Conservation (phyloP, 2,329 filamentous ascomycete genomes). For the Hymenoscyphus salicellus region DNA sequence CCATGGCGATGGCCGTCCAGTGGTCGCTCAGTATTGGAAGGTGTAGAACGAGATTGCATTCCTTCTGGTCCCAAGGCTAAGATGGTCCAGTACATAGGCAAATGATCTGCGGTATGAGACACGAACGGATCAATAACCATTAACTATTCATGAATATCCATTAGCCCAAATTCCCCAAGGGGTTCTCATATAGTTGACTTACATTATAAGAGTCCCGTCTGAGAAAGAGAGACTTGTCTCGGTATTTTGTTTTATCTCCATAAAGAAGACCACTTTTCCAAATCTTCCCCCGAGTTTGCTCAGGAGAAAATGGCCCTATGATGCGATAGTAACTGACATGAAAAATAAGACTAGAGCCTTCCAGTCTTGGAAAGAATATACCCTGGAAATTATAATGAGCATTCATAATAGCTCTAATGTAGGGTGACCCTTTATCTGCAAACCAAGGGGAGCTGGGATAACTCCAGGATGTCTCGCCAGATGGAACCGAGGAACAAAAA, state of each 20-base stretch:
- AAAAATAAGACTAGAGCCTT: not conserved
- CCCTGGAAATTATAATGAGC: not conserved
- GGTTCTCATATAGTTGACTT: not conserved
- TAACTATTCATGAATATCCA: not conserved
- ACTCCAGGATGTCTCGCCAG: not conserved
- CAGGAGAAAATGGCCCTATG: not conserved
- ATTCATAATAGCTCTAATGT: fast-evolving
- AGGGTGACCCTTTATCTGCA: not conserved
- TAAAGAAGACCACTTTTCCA: not conserved
- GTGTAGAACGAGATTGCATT: too few species aligned
- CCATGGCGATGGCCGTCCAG: too few species aligned
- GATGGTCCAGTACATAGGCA: not conserved
- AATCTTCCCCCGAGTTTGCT: not conserved
- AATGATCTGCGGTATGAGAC: not conserved
- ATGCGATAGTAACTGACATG: not conserved
- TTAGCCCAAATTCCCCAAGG: not conserved
- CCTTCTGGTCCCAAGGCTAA: not conserved
- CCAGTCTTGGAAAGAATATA: not conserved
- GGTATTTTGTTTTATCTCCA: not conserved
- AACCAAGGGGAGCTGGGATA: not conserved
- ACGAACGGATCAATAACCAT: not conserved
- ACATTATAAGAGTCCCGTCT: not conserved
- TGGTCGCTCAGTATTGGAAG: too few species aligned
- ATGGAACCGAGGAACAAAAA: not conserved
- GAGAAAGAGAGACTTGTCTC: not conserved